A percentile compares a stretch with the other conserved stretches of the same genome.
Evolutionary conservation across 257 asterid genomes (phyloP).

Genomic region (Fraxinus excelsior): DNA sequence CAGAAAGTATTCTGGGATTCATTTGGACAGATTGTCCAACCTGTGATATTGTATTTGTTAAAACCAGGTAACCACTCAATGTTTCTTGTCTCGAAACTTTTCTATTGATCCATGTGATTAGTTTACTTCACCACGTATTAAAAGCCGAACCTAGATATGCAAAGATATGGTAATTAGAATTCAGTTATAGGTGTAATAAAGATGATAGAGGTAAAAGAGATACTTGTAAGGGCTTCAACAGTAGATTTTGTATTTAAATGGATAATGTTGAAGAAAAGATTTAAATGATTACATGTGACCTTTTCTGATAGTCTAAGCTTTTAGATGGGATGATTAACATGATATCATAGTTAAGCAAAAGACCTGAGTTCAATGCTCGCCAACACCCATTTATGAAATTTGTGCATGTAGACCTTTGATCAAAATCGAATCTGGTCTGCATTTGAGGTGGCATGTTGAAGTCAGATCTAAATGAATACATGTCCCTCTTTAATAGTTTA

Average conservation of each 20-base stretch:
- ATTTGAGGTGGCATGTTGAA: neutral
- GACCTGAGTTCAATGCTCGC: neutral
- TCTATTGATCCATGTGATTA: neutral
- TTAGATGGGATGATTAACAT: neutral
- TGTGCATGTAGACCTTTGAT: neutral
- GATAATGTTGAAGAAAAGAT: neutral
- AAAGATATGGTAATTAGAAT: neutral
- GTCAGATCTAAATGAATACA: neutral
- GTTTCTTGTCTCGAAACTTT: constrained; percentile 6
- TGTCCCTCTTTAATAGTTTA: neutral
- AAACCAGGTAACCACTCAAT: constrained; percentile 64
- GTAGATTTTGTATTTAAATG: neutral
- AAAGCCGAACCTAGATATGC: neutral
- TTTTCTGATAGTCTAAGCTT: neutral
- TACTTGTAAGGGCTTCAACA: neutral
- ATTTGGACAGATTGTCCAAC: constrained; percentile 92
- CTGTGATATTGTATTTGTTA: constrained; percentile 77
- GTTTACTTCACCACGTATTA: neutral
- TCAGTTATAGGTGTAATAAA: neutral
- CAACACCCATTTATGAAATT: neutral
- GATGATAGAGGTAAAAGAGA: neutral
- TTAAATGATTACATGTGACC: neutral
- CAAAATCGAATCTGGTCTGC: neutral
- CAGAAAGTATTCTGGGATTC: constrained; percentile 86
- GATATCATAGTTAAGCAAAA: neutral